These are phyloP conservation scores for Cylindrotheca fusiformis DNA, from an alignment of 108 stramenopile species.

Conservation along the genomic window DNA sequence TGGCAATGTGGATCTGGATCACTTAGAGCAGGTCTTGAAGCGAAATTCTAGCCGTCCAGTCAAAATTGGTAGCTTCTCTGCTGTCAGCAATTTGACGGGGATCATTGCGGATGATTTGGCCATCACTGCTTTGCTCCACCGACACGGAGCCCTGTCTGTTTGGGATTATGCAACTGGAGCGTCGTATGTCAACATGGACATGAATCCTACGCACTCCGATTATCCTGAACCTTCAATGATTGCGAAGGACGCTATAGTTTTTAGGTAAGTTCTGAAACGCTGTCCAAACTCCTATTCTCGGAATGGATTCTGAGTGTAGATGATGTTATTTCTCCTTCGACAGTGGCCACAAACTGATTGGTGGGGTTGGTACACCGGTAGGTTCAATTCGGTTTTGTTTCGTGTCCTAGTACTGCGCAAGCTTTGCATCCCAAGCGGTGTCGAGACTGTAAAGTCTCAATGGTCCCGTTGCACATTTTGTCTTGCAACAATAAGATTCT, in stretches of 20 bases:
- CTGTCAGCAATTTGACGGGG: slow-evolving; percentile 95
- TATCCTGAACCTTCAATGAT: slow-evolving; percentile 48
- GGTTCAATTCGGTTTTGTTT: too few relatives aligned
- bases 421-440: neutral
- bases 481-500: neutral
- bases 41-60: slow-evolving; percentile 41
- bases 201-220: slow-evolving; percentile 72
- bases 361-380: slow-evolving; percentile 80
- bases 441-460: neutral
- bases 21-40: slow-evolving; percentile 68
- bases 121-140: slow-evolving; percentile 78
- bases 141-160: slow-evolving; percentile 84
- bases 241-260: slow-evolving; percentile 84
- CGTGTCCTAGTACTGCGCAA: neutral
- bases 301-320: too few relatives aligned
- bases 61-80: slow-evolving; percentile 87
- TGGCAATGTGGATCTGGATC: slow-evolving; percentile 59
- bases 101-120: slow-evolving; percentile 75
- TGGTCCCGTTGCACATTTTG: neutral
- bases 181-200: slow-evolving; percentile 86
- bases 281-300: too few relatives aligned
- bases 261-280: too few relatives aligned
- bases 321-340: too few relatives aligned
- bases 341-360: slow-evolving; percentile 79
- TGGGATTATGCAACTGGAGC: slow-evolving; percentile 98